Evolutionary conservation across 2,329 filamentous ascomycete species (phyloP), one percentile per base, ranked within the genome.

Genomic region (Sporothrix pallida): DNA sequence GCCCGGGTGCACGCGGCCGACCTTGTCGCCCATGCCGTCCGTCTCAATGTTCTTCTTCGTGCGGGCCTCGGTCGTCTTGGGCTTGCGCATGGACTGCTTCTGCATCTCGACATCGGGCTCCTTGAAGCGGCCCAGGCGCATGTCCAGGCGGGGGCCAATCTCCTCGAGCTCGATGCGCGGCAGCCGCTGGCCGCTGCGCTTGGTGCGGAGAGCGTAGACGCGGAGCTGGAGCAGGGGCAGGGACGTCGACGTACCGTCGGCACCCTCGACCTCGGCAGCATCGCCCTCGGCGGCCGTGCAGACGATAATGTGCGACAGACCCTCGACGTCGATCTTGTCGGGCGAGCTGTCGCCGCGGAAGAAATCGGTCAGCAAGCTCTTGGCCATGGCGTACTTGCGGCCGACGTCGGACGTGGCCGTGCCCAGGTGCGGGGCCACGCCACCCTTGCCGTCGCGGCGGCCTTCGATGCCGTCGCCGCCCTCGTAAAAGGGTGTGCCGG

Each of bases 11-110:
- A 99, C 92, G 78, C 94, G 91, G 76, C 95, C 96, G 76, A 98
- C 87, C 91, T 98, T 98, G 84, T 99, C 96, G 81, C 96, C 96
- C 84, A 99, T 94, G 60, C 91, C 83, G 82, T 98, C 95, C 73
- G 93, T 97, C 72, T 90, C 89, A 78, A 99, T 92, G 83, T 99
- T 99, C 92, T 99, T 99, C 92, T 97, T 98, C 75, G 92, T 91
- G 83, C 87, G 86, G 84, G 93, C 91, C 84, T 93, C 91, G 54
- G 82, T 84, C 54, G 89, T 89, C 87, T 92, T 95, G 70, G 93
- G 88, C 85, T 92, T 94, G 88, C 91, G 93, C 88, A 98, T 88
- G 20, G 95, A 94, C 83, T 95, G 93, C 88, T 97, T 98, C 87
- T 92, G 88, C 83, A 93, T 88, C 13, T 88, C 88, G 79, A 90